These are phyloP conservation scores for Cyphellophora europaea DNA, from an alignment of 2,329 filamentous ascomycete genomes.

Conservation along the genomic window DNA sequence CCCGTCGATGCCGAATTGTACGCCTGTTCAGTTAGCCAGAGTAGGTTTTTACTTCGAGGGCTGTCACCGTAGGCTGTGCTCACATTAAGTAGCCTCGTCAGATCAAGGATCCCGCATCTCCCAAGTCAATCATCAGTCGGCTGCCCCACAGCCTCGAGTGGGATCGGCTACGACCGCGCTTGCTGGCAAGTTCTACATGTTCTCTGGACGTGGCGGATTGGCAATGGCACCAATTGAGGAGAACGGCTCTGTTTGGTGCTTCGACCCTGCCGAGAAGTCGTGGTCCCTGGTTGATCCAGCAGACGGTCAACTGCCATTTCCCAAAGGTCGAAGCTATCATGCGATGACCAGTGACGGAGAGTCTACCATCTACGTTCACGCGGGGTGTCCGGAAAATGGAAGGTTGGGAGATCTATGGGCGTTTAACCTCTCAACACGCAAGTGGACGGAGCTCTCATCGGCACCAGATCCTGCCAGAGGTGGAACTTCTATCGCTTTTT, in stretches of 20 bases:
- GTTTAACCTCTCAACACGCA: constrained; percentile 55
- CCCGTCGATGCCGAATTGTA: constrained; percentile 69
- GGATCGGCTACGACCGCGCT: constrained; percentile 64
- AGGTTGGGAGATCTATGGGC: constrained; percentile 66
- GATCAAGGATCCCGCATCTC: constrained; percentile 23
- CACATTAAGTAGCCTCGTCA: constrained; percentile 4
- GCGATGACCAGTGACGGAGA: constrained; percentile 52
- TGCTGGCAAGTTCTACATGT: constrained; percentile 64
- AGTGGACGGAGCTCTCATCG: constrained; percentile 59
- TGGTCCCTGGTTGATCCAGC: constrained; percentile 60
- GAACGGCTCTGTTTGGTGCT: constrained; percentile 64
- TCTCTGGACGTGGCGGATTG: constrained; percentile 65
- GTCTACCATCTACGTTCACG: constrained; percentile 66
- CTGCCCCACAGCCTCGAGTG: constrained; percentile 55
- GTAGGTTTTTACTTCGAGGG: no score
- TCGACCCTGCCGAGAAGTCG: constrained; percentile 51
- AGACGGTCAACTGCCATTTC: constrained; percentile 36
- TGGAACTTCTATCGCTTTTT: constrained; percentile 58
- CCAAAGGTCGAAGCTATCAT: constrained; percentile 63
- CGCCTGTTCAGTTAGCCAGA: constrained; percentile 55
- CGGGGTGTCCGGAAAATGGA: constrained; percentile 58
- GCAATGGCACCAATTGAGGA: constrained; percentile 67
- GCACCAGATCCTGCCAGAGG: constrained; percentile 60
- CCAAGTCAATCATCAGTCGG: constrained; percentile 28
- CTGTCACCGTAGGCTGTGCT: no score